These are phyloP conservation scores for Populus hybrid DNA, from an alignment of 441 rosid genomes.

Conservation along the genomic window DNA sequence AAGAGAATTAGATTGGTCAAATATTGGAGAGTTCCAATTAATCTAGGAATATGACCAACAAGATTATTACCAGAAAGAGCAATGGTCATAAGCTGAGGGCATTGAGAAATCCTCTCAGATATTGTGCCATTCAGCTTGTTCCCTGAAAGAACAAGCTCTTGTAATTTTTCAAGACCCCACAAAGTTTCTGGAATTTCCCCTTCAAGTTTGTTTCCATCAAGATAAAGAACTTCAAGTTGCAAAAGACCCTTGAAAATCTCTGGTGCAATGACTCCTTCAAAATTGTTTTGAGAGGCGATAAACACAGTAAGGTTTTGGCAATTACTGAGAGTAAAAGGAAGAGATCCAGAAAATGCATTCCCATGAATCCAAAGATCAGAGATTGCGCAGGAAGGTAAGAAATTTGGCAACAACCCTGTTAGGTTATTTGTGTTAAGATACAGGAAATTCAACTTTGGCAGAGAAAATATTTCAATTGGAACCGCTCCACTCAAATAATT, in stretches of 20 bases:
- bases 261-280: conserved; percentile 27
- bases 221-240: conserved; percentile 28
- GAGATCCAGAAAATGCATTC: conserved; percentile 29
- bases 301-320: conserved; percentile 33
- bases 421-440: conserved; percentile 36
- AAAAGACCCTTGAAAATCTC: conserved; percentile 27
- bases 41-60: conserved; percentile 31
- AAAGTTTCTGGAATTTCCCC: conserved; percentile 36
- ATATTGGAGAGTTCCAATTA: conserved; percentile 27
- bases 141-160: conserved; percentile 33
- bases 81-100: conserved; percentile 21
- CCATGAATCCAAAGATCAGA: conserved; percentile 31
- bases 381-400: conserved; percentile 24
- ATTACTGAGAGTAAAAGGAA: conserved; percentile 23
- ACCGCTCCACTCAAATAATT: conserved; percentile 32
- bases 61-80: conserved; percentile 33
- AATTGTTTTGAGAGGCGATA: conserved; percentile 26
- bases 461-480: conserved; percentile 30
- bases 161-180: conserved; percentile 34
- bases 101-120: conserved; percentile 24
- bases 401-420: conserved; percentile 27
- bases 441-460: conserved; percentile 25
- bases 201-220: conserved; percentile 31
- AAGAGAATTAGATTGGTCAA: conserved; percentile 23
- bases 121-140: conserved; percentile 19